These are phyloP conservation scores for Saccharum spontaneum DNA, from an alignment of 176 grass and related monocot species.

Conservation along the genomic window DNA sequence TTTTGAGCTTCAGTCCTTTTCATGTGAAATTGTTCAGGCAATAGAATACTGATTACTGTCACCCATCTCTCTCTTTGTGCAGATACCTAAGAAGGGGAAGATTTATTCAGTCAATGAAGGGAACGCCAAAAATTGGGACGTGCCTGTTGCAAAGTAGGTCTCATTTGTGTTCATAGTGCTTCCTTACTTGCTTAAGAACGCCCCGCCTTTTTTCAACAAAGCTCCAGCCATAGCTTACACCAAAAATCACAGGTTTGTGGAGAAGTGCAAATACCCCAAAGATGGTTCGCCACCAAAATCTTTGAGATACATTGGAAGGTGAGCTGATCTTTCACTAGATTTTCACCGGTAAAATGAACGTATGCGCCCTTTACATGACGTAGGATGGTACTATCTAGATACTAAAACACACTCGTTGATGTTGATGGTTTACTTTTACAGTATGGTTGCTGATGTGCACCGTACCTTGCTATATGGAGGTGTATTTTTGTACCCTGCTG, in stretches of 20 bases:
- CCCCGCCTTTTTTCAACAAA: not conserved
- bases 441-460: conserved; percentile 99
- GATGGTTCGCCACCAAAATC: conserved; percentile 84
- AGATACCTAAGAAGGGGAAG: conserved; percentile 92
- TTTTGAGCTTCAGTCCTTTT: not conserved
- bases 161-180: not conserved
- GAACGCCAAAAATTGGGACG: conserved; percentile 95
- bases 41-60: not conserved
- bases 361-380: not conserved
- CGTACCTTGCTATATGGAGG: conserved; percentile 95
- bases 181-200: not conserved
- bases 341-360: not conserved
- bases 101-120: conserved; percentile 98
- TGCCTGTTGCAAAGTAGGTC: conserved; percentile 73
- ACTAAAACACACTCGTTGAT: not conserved
- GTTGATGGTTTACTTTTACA: conserved; percentile 55
- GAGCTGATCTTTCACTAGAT: not conserved
- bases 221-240: conserved; percentile 7
- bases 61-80: conserved; percentile 15
- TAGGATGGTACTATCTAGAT: not conserved
- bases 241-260: conserved; percentile 60
- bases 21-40: not conserved
- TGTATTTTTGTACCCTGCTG: conserved; percentile 93
- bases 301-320: conserved; percentile 98
- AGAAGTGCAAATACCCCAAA: conserved; percentile 88